Conservation (phyloP, 2,329 filamentous ascomycete species). For the Chaetomiaceae sp. region DNA sequence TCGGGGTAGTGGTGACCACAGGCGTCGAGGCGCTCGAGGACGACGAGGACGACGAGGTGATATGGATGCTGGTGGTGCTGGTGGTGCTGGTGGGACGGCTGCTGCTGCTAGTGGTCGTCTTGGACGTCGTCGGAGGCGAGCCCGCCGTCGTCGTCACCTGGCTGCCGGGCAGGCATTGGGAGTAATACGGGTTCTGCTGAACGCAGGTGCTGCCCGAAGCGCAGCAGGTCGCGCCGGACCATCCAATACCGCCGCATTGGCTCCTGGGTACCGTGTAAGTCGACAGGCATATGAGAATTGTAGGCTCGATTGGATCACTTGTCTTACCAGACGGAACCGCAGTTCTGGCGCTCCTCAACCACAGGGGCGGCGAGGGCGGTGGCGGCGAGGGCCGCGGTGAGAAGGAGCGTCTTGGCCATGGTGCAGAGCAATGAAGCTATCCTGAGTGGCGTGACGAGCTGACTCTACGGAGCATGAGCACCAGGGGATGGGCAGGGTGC, state of each 20-base stretch:
- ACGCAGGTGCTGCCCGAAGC: slow-evolving; percentile 34
- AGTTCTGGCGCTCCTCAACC: slow-evolving; percentile 37
- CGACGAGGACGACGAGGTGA: no score
- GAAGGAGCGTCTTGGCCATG: slow-evolving; percentile 27
- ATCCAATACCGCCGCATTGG: slow-evolving; percentile 43
- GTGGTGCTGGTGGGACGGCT: slow-evolving; percentile 10
- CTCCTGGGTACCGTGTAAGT: slow-evolving; percentile 16
- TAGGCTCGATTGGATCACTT: not conserved
- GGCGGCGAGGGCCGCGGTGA: slow-evolving; percentile 33
- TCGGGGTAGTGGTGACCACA: slow-evolving; percentile 27
- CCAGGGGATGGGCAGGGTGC: not conserved
- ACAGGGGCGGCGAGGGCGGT: slow-evolving; percentile 36
- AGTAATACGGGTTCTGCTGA: slow-evolving; percentile 34
- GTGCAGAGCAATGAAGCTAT: slow-evolving; percentile 10
- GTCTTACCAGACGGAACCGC: slow-evolving; percentile 30
- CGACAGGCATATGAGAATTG: not conserved
- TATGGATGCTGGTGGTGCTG: slow-evolving; percentile 15
- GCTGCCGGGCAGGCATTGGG: slow-evolving; percentile 34
- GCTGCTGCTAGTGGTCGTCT: slow-evolving; percentile 15
- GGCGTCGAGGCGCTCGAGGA: slow-evolving; percentile 30
- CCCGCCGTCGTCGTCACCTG: slow-evolving; percentile 13
- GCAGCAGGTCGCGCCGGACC: slow-evolving; percentile 41
- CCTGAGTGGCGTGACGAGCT: slow-evolving; percentile 8
- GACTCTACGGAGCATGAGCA: slow-evolving; percentile 5
- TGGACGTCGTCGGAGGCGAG: not conserved